Evolutionary conservation across 2,329 filamentous ascomycete genomes (phyloP).

Genomic region (Sporothrix protearum): DNA sequence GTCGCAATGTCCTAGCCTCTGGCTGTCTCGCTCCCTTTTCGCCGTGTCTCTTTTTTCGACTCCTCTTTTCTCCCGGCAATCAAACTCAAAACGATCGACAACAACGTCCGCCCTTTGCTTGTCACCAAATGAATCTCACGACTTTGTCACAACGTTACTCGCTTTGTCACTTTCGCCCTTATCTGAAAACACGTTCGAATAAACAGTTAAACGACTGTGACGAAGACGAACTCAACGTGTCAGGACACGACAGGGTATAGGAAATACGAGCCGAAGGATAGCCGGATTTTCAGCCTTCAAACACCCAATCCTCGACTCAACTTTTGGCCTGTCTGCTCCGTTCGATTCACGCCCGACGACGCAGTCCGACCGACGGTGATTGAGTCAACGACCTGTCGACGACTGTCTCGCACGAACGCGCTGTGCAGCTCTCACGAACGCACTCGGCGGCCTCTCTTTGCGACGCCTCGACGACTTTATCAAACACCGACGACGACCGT

Average conservation of each 20-base stretch:
- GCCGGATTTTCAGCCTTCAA: not conserved
- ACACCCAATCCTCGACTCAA: not conserved
- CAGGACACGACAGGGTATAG: not conserved
- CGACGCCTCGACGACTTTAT: not conserved
- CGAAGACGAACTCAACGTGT: not conserved
- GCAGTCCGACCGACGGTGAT: not conserved
- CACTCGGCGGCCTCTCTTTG: not conserved
- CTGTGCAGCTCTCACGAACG: not conserved
- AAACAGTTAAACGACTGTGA: not conserved
- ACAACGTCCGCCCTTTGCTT: not conserved
- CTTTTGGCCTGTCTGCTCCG: not conserved
- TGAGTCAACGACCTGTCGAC: not conserved
- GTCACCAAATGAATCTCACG: not conserved
- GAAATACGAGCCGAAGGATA: not conserved
- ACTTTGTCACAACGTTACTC: not conserved
- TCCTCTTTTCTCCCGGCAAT: conserved; percentile 16
- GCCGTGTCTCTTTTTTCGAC: not conserved
- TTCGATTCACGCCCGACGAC: not conserved
- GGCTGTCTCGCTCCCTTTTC: not conserved
- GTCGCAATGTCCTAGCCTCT: conserved; percentile 18
- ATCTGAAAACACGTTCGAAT: not conserved
- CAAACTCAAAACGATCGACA: conserved; percentile 21
- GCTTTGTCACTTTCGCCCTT: not conserved
- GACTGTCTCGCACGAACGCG: not conserved
- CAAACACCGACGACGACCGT: not conserved